Evolutionary conservation across 768 basidiomycete genomes (phyloP).

Genomic region (Termitomyces sp.): DNA sequence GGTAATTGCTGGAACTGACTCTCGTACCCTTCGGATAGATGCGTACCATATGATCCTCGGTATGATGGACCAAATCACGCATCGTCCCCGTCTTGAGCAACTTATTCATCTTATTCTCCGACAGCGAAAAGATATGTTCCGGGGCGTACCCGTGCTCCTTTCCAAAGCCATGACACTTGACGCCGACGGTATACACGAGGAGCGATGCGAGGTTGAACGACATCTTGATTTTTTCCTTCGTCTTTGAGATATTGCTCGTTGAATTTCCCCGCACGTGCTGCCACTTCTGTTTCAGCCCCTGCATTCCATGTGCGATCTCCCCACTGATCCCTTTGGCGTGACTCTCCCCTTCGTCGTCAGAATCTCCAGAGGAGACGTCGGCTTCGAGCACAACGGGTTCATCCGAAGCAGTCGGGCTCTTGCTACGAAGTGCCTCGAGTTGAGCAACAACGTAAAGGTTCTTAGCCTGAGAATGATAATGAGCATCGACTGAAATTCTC

Average conservation of each 20-base stretch:
- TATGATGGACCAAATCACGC: slow-evolving; percentile 82
- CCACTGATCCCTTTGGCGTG: slow-evolving; percentile 1
- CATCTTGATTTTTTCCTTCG: slow-evolving; percentile 56
- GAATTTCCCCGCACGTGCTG: slow-evolving; percentile 19
- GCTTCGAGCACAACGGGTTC: slow-evolving; percentile 20
- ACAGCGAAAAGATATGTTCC: slow-evolving; percentile 90
- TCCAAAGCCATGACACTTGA: slow-evolving; percentile 90
- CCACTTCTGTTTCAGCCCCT: slow-evolving; percentile 23
- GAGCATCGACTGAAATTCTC: neutral
- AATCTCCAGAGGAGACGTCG: slow-evolving; percentile 18
- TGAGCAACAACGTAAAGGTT: slow-evolving; percentile 55
- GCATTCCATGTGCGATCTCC: slow-evolving; percentile 16
- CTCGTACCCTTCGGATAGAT: slow-evolving; percentile 85
- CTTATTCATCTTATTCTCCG: slow-evolving; percentile 77
- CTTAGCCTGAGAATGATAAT: slow-evolving; percentile 49
- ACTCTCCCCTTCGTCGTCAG: slow-evolving; percentile 18
- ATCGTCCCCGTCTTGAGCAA: slow-evolving; percentile 60
- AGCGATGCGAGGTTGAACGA: slow-evolving; percentile 69
- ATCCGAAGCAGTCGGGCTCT: slow-evolving; percentile 14
- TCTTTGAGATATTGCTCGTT: slow-evolving; percentile 16
- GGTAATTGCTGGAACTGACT: slow-evolving; percentile 81
- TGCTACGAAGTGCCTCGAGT: slow-evolving; percentile 52
- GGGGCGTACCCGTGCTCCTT: slow-evolving; percentile 81
- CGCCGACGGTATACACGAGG: slow-evolving; percentile 92
- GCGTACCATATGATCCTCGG: slow-evolving; percentile 74